Evolutionary conservation across 2,329 filamentous ascomycete genomes (phyloP).

Genomic region (Penicillium oxalicum): DNA sequence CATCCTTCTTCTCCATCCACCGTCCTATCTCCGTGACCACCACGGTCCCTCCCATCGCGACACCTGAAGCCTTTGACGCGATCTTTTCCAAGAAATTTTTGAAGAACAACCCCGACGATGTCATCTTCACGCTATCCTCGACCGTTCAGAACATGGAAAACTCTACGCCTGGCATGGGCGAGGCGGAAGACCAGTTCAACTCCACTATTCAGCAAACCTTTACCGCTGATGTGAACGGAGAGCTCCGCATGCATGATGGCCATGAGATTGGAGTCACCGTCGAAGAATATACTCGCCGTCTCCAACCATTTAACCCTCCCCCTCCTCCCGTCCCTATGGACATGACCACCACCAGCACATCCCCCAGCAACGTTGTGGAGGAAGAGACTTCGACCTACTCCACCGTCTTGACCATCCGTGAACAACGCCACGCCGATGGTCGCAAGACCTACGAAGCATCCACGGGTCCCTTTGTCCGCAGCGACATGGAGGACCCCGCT

Average conservation of each 20-base stretch:
- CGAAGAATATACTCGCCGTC: constrained; percentile 62
- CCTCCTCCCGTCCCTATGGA: constrained; percentile 61
- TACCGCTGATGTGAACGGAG: constrained; percentile 27
- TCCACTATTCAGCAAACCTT: constrained; percentile 24
- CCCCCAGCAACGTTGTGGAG: constrained; percentile 18
- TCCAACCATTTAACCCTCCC: constrained; percentile 79
- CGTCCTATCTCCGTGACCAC: constrained; percentile 85
- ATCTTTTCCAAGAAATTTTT: constrained; percentile 63
- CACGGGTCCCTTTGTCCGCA: constrained; percentile 45
- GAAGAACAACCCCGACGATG: constrained; percentile 46
- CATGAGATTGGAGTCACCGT: constrained; percentile 60
- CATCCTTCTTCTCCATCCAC: constrained; percentile 93
- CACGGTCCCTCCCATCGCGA: constrained; percentile 67
- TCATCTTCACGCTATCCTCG: constrained; percentile 60
- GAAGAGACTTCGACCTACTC: constrained; percentile 41
- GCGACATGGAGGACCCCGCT: constrained; percentile 35
- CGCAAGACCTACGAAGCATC: constrained; percentile 48
- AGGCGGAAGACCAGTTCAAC: constrained; percentile 32
- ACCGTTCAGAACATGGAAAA: constrained; percentile 42
- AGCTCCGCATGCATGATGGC: constrained; percentile 47
- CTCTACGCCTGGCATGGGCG: constrained; percentile 27
- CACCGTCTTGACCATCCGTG: constrained; percentile 48
- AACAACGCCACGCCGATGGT: constrained; percentile 47
- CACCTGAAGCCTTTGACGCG: constrained; percentile 69
- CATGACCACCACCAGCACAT: constrained; percentile 35